A percentile compares a stretch with the other conserved stretches of the same genome.
Conservation (phyloP, 2,329 filamentous ascomycete species). For the Phyllosticta citribraziliensis region DNA sequence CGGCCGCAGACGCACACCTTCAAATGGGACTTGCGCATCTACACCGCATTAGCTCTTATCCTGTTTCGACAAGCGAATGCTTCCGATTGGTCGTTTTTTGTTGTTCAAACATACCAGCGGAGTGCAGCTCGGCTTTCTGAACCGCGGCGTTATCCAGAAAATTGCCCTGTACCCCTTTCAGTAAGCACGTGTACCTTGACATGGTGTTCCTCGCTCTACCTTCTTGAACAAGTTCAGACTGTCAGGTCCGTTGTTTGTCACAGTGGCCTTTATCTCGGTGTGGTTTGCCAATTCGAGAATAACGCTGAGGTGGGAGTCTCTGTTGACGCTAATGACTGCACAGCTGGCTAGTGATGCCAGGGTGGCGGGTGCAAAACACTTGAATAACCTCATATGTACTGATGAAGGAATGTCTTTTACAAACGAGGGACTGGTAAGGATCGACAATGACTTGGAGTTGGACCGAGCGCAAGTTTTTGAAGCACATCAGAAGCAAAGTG, state of each 20-base stretch:
- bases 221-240: slow-evolving; percentile 44
- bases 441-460: slow-evolving; percentile 4
- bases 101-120: slow-evolving; percentile 31
- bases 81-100: neutral
- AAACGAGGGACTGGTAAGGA: neutral
- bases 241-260: slow-evolving; percentile 44
- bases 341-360: neutral
- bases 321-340: neutral
- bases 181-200: neutral
- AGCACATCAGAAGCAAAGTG: neutral
- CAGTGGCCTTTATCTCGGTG: slow-evolving; percentile 43
- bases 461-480: neutral
- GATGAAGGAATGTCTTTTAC: neutral
- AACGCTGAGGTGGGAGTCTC: slow-evolving; percentile 3
- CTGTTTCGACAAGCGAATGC: neutral
- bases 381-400: slow-evolving; percentile 2
- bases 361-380: neutral
- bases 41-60: neutral
- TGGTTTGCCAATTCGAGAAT: slow-evolving; percentile 32
- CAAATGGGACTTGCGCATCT: slow-evolving; percentile 40
- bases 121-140: slow-evolving; percentile 44
- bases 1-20: slow-evolving; percentile 42
- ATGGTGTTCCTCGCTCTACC: neutral
- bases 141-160: slow-evolving; percentile 44
- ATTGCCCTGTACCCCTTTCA: slow-evolving; percentile 25